phyloP scores from a whole-genome alignment of 768 basidiomycete species.

The Daedaleopsis nitida region DNA sequence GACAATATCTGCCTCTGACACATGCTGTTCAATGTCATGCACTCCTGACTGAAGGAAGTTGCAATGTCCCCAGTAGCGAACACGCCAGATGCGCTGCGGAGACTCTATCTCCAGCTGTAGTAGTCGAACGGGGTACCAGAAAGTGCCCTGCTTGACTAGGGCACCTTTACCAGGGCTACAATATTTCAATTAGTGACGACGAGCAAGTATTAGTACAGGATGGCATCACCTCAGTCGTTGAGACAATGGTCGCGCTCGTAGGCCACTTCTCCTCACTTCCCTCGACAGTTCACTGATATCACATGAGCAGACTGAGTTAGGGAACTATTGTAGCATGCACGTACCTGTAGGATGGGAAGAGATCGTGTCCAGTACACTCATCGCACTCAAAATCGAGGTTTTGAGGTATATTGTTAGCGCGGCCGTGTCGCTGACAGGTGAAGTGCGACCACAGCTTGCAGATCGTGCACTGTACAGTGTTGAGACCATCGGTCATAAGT shows the following conservation, averaged over 20 bases:
- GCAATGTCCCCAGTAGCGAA: neutral
- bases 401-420: neutral
- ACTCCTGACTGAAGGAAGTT: too few species aligned
- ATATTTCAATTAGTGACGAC: too few species aligned
- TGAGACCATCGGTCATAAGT: neutral
- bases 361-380: neutral
- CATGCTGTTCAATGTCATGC: neutral
- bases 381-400: neutral
- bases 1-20: neutral
- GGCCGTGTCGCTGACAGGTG: neutral
- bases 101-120: neutral
- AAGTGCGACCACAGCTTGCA: neutral
- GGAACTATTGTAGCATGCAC: neutral
- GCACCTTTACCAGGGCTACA: neutral
- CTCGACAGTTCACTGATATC: too few species aligned
- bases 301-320: neutral
- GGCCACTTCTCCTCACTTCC: too few species aligned
- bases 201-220: too few species aligned
- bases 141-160: neutral
- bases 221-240: neutral
- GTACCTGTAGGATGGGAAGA: neutral
- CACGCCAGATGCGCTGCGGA: neutral
- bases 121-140: neutral
- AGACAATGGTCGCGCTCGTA: neutral
- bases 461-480: neutral